Evolutionary conservation across 257 asterid genomes (phyloP).

Genomic region (Solanum clarkiae): DNA sequence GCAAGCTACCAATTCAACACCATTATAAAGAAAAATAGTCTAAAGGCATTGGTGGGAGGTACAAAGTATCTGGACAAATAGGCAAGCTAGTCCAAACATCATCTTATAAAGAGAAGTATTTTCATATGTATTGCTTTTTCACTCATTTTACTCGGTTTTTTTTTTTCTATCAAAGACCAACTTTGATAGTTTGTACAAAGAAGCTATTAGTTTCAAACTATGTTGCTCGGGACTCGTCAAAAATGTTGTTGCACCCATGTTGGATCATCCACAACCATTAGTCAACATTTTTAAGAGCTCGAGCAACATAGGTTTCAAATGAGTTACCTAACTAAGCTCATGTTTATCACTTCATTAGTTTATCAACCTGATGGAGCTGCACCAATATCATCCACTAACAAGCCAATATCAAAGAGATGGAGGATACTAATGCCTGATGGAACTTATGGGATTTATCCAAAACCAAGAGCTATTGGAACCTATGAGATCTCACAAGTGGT

Average conservation of each 20-base stretch:
- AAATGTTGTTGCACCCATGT: not conserved
- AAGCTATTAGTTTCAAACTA: not conserved
- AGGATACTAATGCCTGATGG: slow-evolving; percentile 82
- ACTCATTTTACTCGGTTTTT: not conserved
- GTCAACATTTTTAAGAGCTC: not conserved
- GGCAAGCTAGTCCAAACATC: not conserved
- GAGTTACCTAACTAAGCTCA: not conserved
- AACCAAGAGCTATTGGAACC: slow-evolving; percentile 46
- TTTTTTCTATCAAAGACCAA: not conserved
- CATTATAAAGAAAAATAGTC: not conserved
- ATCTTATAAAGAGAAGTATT: not conserved
- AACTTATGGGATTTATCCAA: slow-evolving; percentile 48
- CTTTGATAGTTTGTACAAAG: not conserved
- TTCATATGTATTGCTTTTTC: not conserved
- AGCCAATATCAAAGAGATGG: slow-evolving; percentile 90
- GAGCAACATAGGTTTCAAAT: not conserved
- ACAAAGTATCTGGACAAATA: not conserved
- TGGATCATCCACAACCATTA: not conserved
- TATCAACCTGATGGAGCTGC: slow-evolving; percentile 71
- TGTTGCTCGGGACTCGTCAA: not conserved
- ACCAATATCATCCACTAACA: slow-evolving; percentile 73
- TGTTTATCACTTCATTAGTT: slow-evolving; percentile 21
- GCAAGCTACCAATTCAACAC: not conserved
- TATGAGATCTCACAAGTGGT: slow-evolving; percentile 47
- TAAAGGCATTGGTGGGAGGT: not conserved